Base-by-base conservation (phyloP, 768 basidiomycete species). In the Lentinula lateritia region DNA sequence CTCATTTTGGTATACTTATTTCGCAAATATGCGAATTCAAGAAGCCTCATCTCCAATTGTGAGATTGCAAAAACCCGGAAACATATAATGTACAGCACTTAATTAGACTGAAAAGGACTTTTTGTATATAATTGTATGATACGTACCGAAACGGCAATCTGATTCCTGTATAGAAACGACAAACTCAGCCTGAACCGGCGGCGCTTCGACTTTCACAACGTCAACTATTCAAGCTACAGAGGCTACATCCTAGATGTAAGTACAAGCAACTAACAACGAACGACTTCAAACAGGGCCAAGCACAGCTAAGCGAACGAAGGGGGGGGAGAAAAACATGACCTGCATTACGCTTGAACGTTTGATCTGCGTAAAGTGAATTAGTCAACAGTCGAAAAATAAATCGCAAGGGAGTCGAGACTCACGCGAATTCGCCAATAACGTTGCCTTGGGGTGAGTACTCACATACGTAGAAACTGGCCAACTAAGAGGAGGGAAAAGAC, bases 401-500 rank as follows among this genome's bases (percentile, higher is more conserved):
- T 32, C 18, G 36, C 52, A 57, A 38, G 20, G 9, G 18, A 18
- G 59, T n/a, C 34, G 38, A 12, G 6, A 81, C 86, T 66, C 71
- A 87, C 87, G 71, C 70, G 65, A 88, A 89, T 59, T 80, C 65
- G 36, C 87, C 87, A 20, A 78, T 76, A 65, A 90, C 76, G 71
- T 90, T 90, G 50, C 89, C 89, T 46, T 79, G 76, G 10, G 79
- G 77, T 36, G 72, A 80, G 69, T 90, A 90, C 73, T 90, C 87
- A 75, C 89, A 90, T 34, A 89, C 88, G 65, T 77, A 82, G 72
- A 71, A 89, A 50, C 82, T 76, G 20, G 86, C 84, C 60, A 69
- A 66, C 86, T 88, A 67, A 46, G 65, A 42, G 20, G 39, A 41
- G 41, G 9, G 12, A 15, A 23, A 45, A 58, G 39, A 66, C 61